Conservation (phyloP, 1,284 basidiomycete species). For the Cutaneotrichosporon sp. region DNA sequence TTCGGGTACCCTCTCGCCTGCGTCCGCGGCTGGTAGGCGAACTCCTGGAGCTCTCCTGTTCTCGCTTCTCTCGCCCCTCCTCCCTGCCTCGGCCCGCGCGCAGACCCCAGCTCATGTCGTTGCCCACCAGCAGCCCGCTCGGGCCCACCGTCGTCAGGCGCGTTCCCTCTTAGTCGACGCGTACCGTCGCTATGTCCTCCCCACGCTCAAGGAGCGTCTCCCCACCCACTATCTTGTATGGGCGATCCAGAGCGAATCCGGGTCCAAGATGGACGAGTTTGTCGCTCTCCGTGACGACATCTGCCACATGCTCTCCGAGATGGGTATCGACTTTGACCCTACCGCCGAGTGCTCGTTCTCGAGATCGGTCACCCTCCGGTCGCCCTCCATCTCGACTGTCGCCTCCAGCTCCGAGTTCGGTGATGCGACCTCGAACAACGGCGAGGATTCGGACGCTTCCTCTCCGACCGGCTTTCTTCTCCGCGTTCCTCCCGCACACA, state of each 20-base stretch:
- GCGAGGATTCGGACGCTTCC: constrained; percentile 18
- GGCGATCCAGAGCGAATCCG: constrained; percentile 43
- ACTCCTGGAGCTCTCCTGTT: constrained; percentile 46
- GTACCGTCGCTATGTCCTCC: constrained; percentile 66
- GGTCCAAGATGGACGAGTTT: constrained; percentile 39
- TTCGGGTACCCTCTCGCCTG: constrained; percentile 17
- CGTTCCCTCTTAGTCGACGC: constrained; percentile 72
- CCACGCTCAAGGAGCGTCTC: constrained; percentile 52
- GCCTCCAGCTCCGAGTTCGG: constrained; percentile 20
- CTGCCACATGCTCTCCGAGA: constrained; percentile 28
- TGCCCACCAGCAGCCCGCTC: constrained; percentile 48
- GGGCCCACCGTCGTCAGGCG: constrained; percentile 66
- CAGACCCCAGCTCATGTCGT: constrained; percentile 26
- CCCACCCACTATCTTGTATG: constrained; percentile 48
- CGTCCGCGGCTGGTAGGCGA: constrained; percentile 27
- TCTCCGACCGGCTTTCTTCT: constrained; percentile 34
- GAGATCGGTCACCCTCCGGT: constrained; percentile 4
- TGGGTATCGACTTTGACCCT: constrained; percentile 30
- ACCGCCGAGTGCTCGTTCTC: constrained; percentile 4
- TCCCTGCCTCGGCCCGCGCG: constrained; percentile 25
- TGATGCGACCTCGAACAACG: constrained; percentile 15
- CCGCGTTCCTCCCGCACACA: constrained; percentile 43
- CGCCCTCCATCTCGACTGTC: constrained; percentile 16
- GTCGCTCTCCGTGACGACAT: constrained; percentile 36
- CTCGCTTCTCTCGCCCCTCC: constrained; percentile 49